Percentiles rank a stretch among this genome's conserved stretches.
phyloP scores from a whole-genome alignment of 2,329 filamentous ascomycete species.

The Gremmenia infestans region DNA sequence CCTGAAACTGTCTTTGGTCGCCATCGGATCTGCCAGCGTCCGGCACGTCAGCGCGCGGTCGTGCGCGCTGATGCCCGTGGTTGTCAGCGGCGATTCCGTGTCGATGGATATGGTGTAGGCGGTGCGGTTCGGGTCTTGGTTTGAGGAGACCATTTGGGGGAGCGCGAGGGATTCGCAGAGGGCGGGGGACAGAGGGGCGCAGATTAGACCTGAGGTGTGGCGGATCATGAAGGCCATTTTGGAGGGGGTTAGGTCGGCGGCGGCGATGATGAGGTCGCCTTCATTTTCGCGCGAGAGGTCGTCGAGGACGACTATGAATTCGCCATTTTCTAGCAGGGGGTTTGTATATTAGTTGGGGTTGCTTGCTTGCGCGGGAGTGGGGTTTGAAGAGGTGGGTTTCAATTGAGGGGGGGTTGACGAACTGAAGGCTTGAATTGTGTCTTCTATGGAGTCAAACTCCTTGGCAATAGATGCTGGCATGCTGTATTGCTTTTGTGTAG shows the following conservation, averaged over 20 bases:
- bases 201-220: slow-evolving; percentile 85
- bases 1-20: too few relatives aligned
- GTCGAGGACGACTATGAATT: slow-evolving; percentile 96
- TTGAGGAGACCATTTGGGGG: slow-evolving; percentile 77
- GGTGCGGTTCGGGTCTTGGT: slow-evolving; percentile 79
- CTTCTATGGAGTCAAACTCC: slow-evolving; percentile 61
- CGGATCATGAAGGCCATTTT: slow-evolving; percentile 97
- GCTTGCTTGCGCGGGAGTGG: background rate
- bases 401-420: slow-evolving; percentile 29
- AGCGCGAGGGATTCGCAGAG: slow-evolving; percentile 69
- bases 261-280: slow-evolving; percentile 95
- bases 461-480: slow-evolving; percentile 29
- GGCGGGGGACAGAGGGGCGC: slow-evolving; percentile 70
- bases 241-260: slow-evolving; percentile 72
- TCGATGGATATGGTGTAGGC: slow-evolving; percentile 93
- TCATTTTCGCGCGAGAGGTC: slow-evolving; percentile 92
- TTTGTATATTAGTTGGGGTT: slow-evolving; percentile 9
- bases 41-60: slow-evolving; percentile 81
- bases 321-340: slow-evolving; percentile 56
- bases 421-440: slow-evolving; percentile 61
- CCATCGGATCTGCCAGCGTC: slow-evolving; percentile 78
- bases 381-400: background rate
- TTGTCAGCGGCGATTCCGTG: slow-evolving; percentile 64
- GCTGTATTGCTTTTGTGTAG: background rate
- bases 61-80: slow-evolving; percentile 85